Base-by-base conservation (phyloP, 169 alveolate species). In the Plasmodium fragile region DNA sequence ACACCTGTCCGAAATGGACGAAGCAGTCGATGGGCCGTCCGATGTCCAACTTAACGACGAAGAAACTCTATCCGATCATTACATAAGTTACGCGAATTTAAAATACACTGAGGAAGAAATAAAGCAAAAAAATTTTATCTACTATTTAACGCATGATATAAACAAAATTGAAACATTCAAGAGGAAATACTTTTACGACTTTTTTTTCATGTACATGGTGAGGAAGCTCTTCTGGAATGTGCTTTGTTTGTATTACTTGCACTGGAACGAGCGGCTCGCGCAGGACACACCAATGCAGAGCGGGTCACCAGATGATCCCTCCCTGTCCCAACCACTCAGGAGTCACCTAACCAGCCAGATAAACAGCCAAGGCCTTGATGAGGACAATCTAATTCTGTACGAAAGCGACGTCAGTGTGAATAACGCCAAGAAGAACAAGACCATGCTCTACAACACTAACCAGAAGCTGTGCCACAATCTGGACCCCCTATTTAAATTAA, bases 181-280 rank as follows among this genome's bases (percentile, higher is more conserved):
- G 70, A 91, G 82, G 43, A 91, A 81, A 13, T 91, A 91, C 75
- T 91, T 80, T 77, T 91, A 91, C 77, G 81, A 91, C 82, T 91
- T 91, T 73, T 91, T 91, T 71, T 91, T 91, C 81, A 69, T 87
- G n/a, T 87, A 87, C 69, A 36, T 87, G 81, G 80, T 87, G 22
- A 75, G 84, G 52, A 87, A 87, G 80, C 53, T 87, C 43, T 87
- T 87, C 69, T 87, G 94, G 94, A 87, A 87, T 87, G 80, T 87
- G 18, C 71, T 87, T 11, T 52, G 89, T 34, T 78, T 87, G 75
- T 87, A 87, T 55, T 53, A 87, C 69, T 34, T 87, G 49, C 45
- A 41, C 11, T 87, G 78, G 72, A 65, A 30, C 28, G 45, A 65
- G 28, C 41, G 55, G 32, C 36, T 36, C 4, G 28, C 39, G 49